Evolutionary conservation across 1,139 yeast genomes (phyloP), one percentile per base, ranked within the genome.

Genomic region (Pichia sp.): DNA sequence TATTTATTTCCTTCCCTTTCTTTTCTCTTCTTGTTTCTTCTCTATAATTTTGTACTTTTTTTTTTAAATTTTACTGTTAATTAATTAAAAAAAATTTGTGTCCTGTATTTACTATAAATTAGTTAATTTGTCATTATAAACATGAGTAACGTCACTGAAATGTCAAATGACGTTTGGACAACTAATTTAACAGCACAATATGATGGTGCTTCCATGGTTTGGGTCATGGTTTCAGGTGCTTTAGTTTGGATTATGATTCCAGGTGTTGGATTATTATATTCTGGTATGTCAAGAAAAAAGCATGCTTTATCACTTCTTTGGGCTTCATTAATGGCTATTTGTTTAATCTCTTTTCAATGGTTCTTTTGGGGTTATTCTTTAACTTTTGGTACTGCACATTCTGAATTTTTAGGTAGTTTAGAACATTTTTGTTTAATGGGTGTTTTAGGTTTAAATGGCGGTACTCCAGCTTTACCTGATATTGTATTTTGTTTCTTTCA

Each of bases 351-450:
- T 1, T 87, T 90, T 75, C 96, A 90, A 61, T 90, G 97, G 97
- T 90, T 87, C 66, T 87, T 87, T 70, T 87, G 97, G 96, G 97
- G 97, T 49, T 90, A 85, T 65, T 84, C 97, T 8, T 73, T 92
- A 50, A 81, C 87, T 25, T 90, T 89, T 63, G 79, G 95, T 40
- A 80, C 84, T 20, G 69, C 70, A 37, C 81, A 89, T 22, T 62
- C 70, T 37, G 32, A 37, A 8, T 83, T 89, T 64, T 71, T 87
- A 54, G 97, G 98, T 46, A 77, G 85, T 54, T 69, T 92, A 63
- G 73, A 76, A 59, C 82, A 86, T 68, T 87, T 90, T 61, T 82
- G 87, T 52, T 74, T 90, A 59, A 83, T 73, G 72, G 70, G 83
- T 50, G 94, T 84, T 22, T 74, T 87, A 39, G 96, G 95, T 51